Evolutionary conservation across 2,329 filamentous ascomycete species (phyloP).

Genomic region (Nemania sp.): DNA sequence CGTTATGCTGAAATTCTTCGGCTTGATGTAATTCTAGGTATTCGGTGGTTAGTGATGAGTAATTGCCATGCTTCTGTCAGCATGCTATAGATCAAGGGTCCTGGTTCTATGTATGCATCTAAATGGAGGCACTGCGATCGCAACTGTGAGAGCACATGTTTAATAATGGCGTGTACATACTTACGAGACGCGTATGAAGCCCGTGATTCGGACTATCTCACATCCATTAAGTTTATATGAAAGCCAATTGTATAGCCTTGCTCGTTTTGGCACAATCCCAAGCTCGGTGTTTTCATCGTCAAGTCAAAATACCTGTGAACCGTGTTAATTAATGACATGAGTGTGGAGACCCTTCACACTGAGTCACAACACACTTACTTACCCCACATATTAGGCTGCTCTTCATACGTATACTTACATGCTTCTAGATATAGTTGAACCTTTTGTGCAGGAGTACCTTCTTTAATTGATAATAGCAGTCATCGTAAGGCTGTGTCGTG

Average conservation of each 20-base stretch:
- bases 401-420: not conserved
- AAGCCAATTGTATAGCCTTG: not conserved
- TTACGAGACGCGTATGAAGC: not conserved
- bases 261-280: not conserved
- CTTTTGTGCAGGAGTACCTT: not conserved
- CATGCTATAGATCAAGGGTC: not conserved
- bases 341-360: not conserved
- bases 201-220: not conserved
- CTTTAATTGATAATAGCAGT: not conserved
- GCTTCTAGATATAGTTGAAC: not conserved
- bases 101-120: not conserved
- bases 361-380: not conserved
- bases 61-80: not conserved
- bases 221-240: not conserved
- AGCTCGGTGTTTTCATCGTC: not conserved
- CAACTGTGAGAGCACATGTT: not conserved
- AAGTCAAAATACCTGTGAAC: not conserved
- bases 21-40: constrained; percentile 2
- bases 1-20: constrained; percentile 38
- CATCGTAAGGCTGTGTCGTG: not conserved
- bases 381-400: not conserved
- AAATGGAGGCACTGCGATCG: not conserved
- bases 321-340: not conserved
- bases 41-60: not conserved
- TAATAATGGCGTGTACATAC: not conserved